Percentiles rank a stretch among this genome's conserved stretches.
Conservation (phyloP, 129 eudicot species). For the Calendula officinalis region DNA sequence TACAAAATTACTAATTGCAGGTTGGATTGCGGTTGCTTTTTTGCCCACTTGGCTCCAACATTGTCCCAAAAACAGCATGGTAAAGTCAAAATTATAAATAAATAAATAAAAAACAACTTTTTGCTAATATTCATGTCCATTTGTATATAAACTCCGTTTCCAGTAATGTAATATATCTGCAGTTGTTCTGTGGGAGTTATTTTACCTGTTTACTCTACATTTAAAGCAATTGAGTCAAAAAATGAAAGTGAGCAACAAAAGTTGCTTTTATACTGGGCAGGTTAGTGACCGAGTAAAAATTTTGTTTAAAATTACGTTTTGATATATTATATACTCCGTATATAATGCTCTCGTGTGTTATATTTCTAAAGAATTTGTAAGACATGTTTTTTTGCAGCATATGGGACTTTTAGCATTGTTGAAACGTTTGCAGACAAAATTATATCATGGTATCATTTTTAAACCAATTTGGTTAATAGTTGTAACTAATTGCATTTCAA, state of each 20-base stretch:
- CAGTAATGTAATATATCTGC: conserved; percentile 27
- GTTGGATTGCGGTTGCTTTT: conserved; percentile 79
- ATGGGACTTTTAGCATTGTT: conserved; percentile 81
- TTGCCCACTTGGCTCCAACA: conserved; percentile 70
- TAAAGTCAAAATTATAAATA: conserved; percentile 33
- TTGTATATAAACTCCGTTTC: background rate
- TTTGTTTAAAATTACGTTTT: background rate
- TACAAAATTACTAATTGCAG: conserved; percentile 37
- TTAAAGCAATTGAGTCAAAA: conserved; percentile 71
- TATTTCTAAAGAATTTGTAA: too few species aligned
- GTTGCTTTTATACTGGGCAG: conserved; percentile 95
- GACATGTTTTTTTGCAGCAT: conserved; percentile 64
- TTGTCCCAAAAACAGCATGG: conserved; percentile 84
- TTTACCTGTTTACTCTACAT: conserved; percentile 87
- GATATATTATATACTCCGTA: background rate
- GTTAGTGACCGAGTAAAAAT: conserved; percentile 37
- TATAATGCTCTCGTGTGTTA: background rate
- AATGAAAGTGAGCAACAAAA: conserved; percentile 65
- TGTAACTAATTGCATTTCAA: background rate
- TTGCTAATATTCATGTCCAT: background rate
- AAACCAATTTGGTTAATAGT: conserved; percentile 16
- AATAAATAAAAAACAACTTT: background rate
- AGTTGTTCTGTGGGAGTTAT: conserved; percentile 83
- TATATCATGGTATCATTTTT: conserved; percentile 58
- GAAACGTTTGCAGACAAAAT: conserved; percentile 76